A percentile compares a stretch with the other conserved stretches of the same genome.
Conservation (phyloP, 2,329 filamentous ascomycete species). For the Diaporthe longicolla region DNA sequence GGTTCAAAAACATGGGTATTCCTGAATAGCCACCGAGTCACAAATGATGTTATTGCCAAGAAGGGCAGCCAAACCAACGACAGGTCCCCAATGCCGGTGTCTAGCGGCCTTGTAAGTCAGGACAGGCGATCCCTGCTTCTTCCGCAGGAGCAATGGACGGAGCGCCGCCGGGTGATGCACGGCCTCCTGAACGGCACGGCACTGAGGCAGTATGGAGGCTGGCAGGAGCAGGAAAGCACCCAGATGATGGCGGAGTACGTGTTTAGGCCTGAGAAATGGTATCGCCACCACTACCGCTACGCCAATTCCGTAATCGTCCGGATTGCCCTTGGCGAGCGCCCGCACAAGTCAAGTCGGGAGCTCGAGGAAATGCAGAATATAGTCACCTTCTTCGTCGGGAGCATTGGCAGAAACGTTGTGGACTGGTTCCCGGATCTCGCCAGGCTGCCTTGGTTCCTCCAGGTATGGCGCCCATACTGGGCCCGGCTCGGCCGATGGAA, state of each 20-base stretch:
- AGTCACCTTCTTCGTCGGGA: slow-evolving; percentile 53
- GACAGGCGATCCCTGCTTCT: slow-evolving; percentile 52
- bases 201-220: slow-evolving; percentile 51
- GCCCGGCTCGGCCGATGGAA: slow-evolving; percentile 52
- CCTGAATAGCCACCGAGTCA: not conserved
- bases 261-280: slow-evolving; percentile 53
- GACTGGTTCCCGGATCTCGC: slow-evolving; percentile 56
- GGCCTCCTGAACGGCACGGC: slow-evolving; percentile 53
- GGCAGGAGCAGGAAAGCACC: slow-evolving; percentile 55
- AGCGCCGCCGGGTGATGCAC: slow-evolving; percentile 57
- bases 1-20: slow-evolving; percentile 1
- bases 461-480: slow-evolving; percentile 53
- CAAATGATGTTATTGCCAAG: not conserved
- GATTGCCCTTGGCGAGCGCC: slow-evolving; percentile 53
- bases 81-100: slow-evolving; percentile 1
- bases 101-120: not conserved
- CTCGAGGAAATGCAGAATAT: slow-evolving; percentile 56
- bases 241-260: slow-evolving; percentile 54
- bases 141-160: slow-evolving; percentile 52
- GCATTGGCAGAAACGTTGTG: slow-evolving; percentile 52
- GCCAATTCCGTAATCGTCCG: slow-evolving; percentile 55
- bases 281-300: slow-evolving; percentile 57
- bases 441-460: slow-evolving; percentile 48
- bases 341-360: slow-evolving; percentile 50
- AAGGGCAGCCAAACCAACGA: not conserved